phyloP scores from a whole-genome alignment of 2,329 filamentous ascomycete genomes.

The Botrytis fragariae region DNA sequence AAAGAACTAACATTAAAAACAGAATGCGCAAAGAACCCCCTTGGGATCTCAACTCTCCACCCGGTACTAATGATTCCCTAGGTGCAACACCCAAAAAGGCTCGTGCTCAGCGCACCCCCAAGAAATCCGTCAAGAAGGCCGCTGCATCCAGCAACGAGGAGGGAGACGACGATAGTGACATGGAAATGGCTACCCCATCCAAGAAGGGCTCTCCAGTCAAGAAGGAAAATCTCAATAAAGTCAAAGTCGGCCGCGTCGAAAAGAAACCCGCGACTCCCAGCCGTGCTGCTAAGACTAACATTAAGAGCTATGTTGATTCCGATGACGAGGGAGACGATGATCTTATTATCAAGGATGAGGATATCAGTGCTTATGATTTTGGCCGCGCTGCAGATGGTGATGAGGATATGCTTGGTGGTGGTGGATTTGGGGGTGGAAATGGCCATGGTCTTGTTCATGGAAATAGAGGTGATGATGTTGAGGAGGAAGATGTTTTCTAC shows the following conservation, averaged over 20 bases:
- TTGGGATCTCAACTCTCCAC: conserved; percentile 27
- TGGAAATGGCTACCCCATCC: conserved; percentile 12
- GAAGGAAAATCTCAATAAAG: conserved; percentile 28
- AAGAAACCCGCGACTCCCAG: conserved; percentile 17
- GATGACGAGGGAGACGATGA: conserved; percentile 23
- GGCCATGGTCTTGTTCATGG: neutral
- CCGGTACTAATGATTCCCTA: conserved; percentile 23
- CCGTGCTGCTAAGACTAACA: neutral
- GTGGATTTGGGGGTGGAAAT: neutral
- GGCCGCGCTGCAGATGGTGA: neutral
- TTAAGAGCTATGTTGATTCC: conserved; percentile 10
- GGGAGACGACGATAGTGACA: conserved; percentile 22
- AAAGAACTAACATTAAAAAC: neutral
- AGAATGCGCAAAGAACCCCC: conserved; percentile 28
- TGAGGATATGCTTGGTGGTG: neutral
- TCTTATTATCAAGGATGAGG: conserved; percentile 9
- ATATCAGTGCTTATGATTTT: neutral
- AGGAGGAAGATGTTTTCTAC: neutral
- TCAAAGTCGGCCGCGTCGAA: conserved; percentile 25
- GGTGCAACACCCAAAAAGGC: conserved; percentile 12
- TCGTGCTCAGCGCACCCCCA: neutral
- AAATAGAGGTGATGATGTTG: neutral
- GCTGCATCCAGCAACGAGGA: conserved; percentile 9
- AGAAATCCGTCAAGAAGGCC: conserved; percentile 15
- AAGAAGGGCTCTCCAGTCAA: conserved; percentile 28